Base-by-base conservation (phyloP, 768 basidiomycete genomes). In the Gautieria morchelliformis region DNA sequence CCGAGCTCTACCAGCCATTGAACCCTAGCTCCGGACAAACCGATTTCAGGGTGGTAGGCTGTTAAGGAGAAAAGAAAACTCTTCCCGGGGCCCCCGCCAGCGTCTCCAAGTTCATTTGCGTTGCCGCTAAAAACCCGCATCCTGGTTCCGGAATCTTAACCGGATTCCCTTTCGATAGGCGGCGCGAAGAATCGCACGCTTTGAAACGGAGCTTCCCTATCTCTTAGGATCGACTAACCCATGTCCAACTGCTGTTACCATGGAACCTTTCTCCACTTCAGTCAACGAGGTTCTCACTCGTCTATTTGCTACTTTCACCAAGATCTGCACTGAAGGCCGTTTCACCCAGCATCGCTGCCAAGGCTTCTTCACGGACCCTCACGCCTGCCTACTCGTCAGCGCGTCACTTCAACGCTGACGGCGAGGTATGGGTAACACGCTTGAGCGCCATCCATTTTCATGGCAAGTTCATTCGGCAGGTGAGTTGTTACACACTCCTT, bases 401-500 rank as follows among this genome's bases (percentile, higher is more conserved):
- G 78, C 79, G 68, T 85, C 80, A 53, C 52, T 41, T 17, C 1
- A 53, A 53, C 80, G 73, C 79, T 77, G 78, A 83, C 79, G 82
- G 84, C 75, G 82, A 83, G 81, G 84, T 86, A 81, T 86, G 82
- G 85, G 85, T 84, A 81, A 78, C 79, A 84, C 80, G 78, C 83
- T 85, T 85, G 78, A 87, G 84, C 83, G 83, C 85, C 84, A 86
- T 86, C 85, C 83, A 85, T 86, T 86, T 86, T 86, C 81, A 85
- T 83, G 84, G 84, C 84, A 84, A 85, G 84, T 85, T 85, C 80
- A 83, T 87, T 87, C 83, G 81, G 84, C 84, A 85, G 84, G 83
- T 86, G 83, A 86, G 83, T 85, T 84, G 83, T 84, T 84, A 84
- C 83, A 85, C 83, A 85, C 82, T 84, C 82, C 83, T 84, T 84